Evolutionary conservation across 306 rosid genomes (phyloP), one percentile per base, ranked within the genome.

Genomic region (Lupinus albus): DNA sequence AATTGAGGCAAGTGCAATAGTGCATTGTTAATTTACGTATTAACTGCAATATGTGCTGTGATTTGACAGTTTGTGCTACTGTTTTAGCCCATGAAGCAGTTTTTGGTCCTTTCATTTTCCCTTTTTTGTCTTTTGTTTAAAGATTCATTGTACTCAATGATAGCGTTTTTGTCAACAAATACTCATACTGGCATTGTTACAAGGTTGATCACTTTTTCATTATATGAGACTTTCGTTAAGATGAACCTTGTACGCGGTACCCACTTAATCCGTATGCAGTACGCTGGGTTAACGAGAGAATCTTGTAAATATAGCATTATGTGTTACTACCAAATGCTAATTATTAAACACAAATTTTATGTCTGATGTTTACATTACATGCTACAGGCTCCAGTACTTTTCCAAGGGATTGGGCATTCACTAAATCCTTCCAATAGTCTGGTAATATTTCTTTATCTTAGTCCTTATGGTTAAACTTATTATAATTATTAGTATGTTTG

Each of bases 331-430:
- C 12, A 53, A 70, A 45, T 70, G 42, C 42, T 18, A 47, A 28
- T 49, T 69, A 16, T 10, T 20, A 51, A 48, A 11, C 6, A 4
- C 67, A 11, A 56, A 38, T 71, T 74, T 68, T 39, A 3, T 72
- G 4, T 25, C 30, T 44, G 79, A 70, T 70, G 57, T 48, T 67
- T 73, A 62, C 11, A 11, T 49, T 79, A 44, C 72, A 38, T 80
- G 79, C 61, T 17, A 78, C 91, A 93, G 99, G 99, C 97, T 73
- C 99, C 99, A 21, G 89, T 90, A 36, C 96, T 93, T 78, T 93
- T 93, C 75, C 91, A 88, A 64, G 99, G 99, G 70, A 83, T 93
- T 76, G 97, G 89, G 67, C 99, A 93, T 74, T 83, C 97, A 9
- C 60, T 93, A 61, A 90, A 85, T 74, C 87, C 97, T 69, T 73